Conservation (phyloP, 2,329 filamentous ascomycete species). For the Fusarium albosuccineum region DNA sequence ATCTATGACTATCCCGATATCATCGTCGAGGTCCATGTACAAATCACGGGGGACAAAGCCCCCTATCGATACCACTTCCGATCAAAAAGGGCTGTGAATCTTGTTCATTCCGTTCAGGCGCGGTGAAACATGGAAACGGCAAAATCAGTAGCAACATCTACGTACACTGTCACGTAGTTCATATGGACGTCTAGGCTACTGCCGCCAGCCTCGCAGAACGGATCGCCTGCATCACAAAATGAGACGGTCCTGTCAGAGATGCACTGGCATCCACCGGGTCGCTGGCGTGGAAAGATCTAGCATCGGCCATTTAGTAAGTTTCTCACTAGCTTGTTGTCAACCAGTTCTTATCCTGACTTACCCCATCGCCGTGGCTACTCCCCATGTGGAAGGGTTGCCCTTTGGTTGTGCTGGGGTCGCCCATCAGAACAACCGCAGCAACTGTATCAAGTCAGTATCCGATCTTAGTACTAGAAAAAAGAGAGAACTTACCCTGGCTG, state of each 20-base stretch:
- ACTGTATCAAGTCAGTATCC: constrained; percentile 7
- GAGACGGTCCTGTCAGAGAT: constrained; percentile 30
- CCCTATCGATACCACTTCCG: too few species aligned
- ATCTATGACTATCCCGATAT: too few species aligned
- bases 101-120: neutral
- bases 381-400: constrained; percentile 36
- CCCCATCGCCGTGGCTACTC: constrained; percentile 33
- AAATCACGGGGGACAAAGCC: too few species aligned
- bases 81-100: too few species aligned
- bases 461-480: rapidly evolving
- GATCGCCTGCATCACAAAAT: constrained; percentile 37
- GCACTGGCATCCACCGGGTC: constrained; percentile 26
- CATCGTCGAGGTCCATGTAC: too few species aligned
- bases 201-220: constrained; percentile 39
- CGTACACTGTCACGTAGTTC: constrained; percentile 37
- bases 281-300: constrained; percentile 37
- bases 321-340: rapidly evolving
- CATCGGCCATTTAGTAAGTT: neutral
- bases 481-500: constrained; percentile 20
- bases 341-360: constrained; percentile 10
- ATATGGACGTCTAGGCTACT: constrained; percentile 35
- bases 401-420: constrained; percentile 40
- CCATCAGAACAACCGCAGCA: constrained; percentile 40
- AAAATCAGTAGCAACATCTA: constrained; percentile 26
- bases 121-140: constrained; percentile 23